phyloP scores from a whole-genome alignment of 1,284 basidiomycete genomes.

The Golubevia sp. region DNA sequence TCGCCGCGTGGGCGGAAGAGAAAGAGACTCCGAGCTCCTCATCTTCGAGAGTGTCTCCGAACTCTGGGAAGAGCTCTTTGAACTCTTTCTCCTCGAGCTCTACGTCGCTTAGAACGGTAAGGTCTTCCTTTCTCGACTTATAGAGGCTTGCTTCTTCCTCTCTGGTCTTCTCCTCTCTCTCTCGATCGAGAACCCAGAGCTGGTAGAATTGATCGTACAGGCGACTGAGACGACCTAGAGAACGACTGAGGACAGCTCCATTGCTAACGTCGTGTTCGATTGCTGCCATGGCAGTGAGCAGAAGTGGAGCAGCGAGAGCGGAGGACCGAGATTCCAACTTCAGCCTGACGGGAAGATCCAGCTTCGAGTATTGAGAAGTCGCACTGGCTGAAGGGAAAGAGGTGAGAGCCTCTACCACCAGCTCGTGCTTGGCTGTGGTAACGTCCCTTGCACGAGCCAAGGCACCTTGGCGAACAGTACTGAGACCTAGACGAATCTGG shows the following conservation, averaged over 20 bases:
- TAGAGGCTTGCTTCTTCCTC: slow-evolving; percentile 78
- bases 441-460: slow-evolving; percentile 16
- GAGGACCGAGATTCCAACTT: slow-evolving; percentile 33
- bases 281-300: slow-evolving; percentile 64
- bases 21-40: background rate
- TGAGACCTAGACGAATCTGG: slow-evolving; percentile 77
- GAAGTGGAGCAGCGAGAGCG: slow-evolving; percentile 25
- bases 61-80: slow-evolving; percentile 79
- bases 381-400: slow-evolving; percentile 47
- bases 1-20: background rate
- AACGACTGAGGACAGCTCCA: slow-evolving; percentile 20
- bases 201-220: slow-evolving; percentile 75
- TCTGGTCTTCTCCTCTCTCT: slow-evolving; percentile 71
- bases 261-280: slow-evolving; percentile 64
- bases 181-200: slow-evolving; percentile 82
- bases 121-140: slow-evolving; percentile 70
- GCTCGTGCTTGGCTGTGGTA: slow-evolving; percentile 15
- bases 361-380: slow-evolving; percentile 26
- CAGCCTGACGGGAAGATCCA: slow-evolving; percentile 36
- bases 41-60: slow-evolving; percentile 69
- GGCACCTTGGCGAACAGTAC: slow-evolving; percentile 63
- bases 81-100: slow-evolving; percentile 78
- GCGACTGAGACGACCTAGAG: slow-evolving; percentile 64
- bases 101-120: slow-evolving; percentile 72
- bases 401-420: slow-evolving; percentile 38